phyloP scores from a whole-genome alignment of 1,284 basidiomycete species.

The Trametes sp. region DNA sequence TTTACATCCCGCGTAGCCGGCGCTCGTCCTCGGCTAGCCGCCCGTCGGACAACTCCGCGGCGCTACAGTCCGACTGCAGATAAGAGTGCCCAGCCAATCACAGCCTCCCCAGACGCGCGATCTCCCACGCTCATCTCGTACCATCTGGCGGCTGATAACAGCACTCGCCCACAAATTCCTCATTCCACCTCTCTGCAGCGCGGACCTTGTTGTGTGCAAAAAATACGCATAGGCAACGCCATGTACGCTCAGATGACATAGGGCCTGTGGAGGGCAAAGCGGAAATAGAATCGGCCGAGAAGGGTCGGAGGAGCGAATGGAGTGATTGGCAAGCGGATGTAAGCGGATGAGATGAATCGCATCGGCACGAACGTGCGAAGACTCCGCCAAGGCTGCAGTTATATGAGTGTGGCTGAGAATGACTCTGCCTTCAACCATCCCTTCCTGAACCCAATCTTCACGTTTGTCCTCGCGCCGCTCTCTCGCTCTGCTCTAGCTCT shows the following conservation, averaged over 20 bases:
- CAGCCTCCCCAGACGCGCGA: background rate
- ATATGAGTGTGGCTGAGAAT: constrained; percentile 31
- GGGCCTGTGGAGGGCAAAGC: background rate
- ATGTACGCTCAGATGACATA: constrained; percentile 10
- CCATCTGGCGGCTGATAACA: constrained; percentile 23
- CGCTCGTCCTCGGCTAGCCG: constrained; percentile 5
- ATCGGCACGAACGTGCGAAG: constrained; percentile 38
- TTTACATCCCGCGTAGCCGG: constrained; percentile 2
- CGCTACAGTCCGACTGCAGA: constrained; percentile 12
- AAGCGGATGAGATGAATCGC: constrained; percentile 25
- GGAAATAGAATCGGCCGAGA: constrained; percentile 11
- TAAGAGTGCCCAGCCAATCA: constrained; percentile 25
- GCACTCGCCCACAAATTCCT: constrained; percentile 5
- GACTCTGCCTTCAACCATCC: constrained; percentile 24
- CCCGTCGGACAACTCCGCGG: constrained; percentile 11
- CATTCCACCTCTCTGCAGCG: background rate
- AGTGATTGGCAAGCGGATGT: constrained; percentile 26
- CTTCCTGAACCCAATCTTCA: constrained; percentile 20
- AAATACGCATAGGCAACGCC: background rate
- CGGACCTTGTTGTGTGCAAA: background rate
- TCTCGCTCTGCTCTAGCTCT: constrained; percentile 8
- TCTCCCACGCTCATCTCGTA: constrained; percentile 18
- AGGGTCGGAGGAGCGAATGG: constrained; percentile 14
- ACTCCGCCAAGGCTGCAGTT: constrained; percentile 29
- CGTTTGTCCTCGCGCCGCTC: constrained; percentile 34